phyloP scores from a whole-genome alignment of 805 yeast genomes.

The Grigorovia humatica region DNA sequence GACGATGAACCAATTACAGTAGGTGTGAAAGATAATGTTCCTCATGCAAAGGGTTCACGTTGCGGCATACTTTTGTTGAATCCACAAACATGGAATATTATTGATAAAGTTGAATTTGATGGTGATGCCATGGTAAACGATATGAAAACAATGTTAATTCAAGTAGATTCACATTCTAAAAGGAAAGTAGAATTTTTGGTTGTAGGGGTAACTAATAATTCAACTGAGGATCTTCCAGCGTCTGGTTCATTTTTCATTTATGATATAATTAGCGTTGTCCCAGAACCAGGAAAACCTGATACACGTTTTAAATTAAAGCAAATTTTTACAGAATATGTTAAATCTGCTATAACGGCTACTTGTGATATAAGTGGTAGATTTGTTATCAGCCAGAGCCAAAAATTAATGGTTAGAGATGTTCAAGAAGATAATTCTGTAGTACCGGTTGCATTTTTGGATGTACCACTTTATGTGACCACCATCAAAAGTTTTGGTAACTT shows the following conservation, averaged over 20 bases:
- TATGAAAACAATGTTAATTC: conserved; percentile 27
- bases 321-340: conserved; percentile 58
- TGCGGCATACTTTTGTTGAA: conserved; percentile 59
- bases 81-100: conserved; percentile 65
- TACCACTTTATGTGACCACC: conserved; percentile 69
- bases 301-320: conserved; percentile 69
- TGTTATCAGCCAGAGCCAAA: conserved; percentile 79
- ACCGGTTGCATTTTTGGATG: conserved; percentile 89
- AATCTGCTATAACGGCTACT: conserved; percentile 75
- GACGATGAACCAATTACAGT: conserved; percentile 50
- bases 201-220: conserved; percentile 64
- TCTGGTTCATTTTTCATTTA: conserved; percentile 67
- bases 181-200: conserved; percentile 57
- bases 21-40: conserved; percentile 39
- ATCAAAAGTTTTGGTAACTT: conserved; percentile 77
- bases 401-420: conserved; percentile 61
- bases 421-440: conserved; percentile 78
- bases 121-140: conserved; percentile 51
- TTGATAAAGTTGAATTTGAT: conserved; percentile 56
- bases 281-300: conserved; percentile 82
- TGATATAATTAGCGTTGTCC: conserved; percentile 74
- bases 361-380: conserved; percentile 78
- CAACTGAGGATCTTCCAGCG: conserved; percentile 73
- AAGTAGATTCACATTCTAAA: conserved; percentile 31
- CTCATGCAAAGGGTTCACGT: conserved; percentile 46